These are phyloP conservation scores for Thelonectria blattea DNA, from an alignment of 2,329 filamentous ascomycete species.

Conservation along the genomic window DNA sequence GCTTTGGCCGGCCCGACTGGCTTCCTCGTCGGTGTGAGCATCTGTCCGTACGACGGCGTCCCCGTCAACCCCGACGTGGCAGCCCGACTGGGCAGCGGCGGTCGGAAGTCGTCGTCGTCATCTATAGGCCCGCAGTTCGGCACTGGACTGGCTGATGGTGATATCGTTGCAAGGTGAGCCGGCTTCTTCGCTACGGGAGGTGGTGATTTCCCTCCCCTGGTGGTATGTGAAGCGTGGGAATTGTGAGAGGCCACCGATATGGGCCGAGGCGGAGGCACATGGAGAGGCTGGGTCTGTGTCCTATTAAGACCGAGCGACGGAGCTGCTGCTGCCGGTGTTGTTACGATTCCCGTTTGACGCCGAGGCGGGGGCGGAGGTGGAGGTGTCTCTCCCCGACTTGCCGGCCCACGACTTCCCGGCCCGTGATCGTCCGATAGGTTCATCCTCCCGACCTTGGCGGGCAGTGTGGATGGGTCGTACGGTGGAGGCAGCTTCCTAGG, in stretches of 20 bases:
- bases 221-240: constrained; percentile 42
- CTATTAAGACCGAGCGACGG: constrained; percentile 31
- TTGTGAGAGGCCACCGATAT: constrained; percentile 44
- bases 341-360: constrained; percentile 44
- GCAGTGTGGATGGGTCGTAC: constrained; percentile 53
- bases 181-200: constrained; percentile 70
- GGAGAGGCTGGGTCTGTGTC: constrained; percentile 38
- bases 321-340: constrained; percentile 19
- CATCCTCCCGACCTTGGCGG: constrained; percentile 53
- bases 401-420: constrained; percentile 24
- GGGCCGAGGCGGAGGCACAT: constrained; percentile 39
- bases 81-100: constrained; percentile 34
- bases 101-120: constrained; percentile 32
- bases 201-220: constrained; percentile 48
- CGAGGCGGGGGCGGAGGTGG: constrained; percentile 54
- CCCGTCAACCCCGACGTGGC: constrained; percentile 25
- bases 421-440: constrained; percentile 50
- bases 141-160: constrained; percentile 35
- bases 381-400: constrained; percentile 44
- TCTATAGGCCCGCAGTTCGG: constrained; percentile 28
- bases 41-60: constrained; percentile 21
- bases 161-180: constrained; percentile 53
- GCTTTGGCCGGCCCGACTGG: constrained; percentile 36
- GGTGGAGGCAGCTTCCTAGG: constrained; percentile 60
- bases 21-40: constrained; percentile 32